phyloP scores from a whole-genome alignment of 805 yeast species.

The Wickerhamomyces xylosicus region DNA sequence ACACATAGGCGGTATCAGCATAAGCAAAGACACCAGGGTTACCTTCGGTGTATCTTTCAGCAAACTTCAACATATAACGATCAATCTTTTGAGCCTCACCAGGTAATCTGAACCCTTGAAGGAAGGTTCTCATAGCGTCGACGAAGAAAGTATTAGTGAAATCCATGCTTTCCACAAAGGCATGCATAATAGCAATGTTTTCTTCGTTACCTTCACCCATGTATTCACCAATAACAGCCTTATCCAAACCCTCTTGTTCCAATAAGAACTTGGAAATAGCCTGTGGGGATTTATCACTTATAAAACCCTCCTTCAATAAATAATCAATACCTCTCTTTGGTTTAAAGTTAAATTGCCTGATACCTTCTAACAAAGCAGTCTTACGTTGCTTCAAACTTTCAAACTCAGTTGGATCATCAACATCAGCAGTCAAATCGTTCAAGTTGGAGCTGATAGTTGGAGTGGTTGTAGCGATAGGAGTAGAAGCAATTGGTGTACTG shows the following conservation, averaged over 20 bases:
- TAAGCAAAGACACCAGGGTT: conserved; percentile 83
- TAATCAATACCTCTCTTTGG: conserved; percentile 71
- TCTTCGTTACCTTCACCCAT: conserved; percentile 81
- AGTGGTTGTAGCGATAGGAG: conserved; percentile 2
- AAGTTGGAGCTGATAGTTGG: conserved; percentile 2
- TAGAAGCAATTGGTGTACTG: conserved; percentile 3
- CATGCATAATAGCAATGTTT: conserved; percentile 80
- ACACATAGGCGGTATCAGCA: conserved; percentile 89
- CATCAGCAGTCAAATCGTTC: conserved; percentile 21
- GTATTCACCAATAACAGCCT: conserved; percentile 80
- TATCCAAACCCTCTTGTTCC: conserved; percentile 68
- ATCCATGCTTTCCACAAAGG: conserved; percentile 82
- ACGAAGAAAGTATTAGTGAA: conserved; percentile 63
- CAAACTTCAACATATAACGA: conserved; percentile 93
- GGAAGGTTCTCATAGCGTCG: conserved; percentile 73
- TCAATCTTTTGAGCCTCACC: conserved; percentile 98
- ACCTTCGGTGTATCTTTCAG: conserved; percentile 81
- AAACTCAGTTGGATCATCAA: conserved; percentile 75
- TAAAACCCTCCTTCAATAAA: conserved; percentile 53
- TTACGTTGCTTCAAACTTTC: conserved; percentile 78
- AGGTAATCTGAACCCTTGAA: conserved; percentile 87
- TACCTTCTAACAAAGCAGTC: conserved; percentile 68
- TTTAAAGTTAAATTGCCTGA: conserved; percentile 70
- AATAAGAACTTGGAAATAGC: conserved; percentile 70
- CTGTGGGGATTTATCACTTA: conserved; percentile 47